Base-by-base conservation (phyloP, 495 filamentous ascomycete species). In the Neurospora intermedia region DNA sequence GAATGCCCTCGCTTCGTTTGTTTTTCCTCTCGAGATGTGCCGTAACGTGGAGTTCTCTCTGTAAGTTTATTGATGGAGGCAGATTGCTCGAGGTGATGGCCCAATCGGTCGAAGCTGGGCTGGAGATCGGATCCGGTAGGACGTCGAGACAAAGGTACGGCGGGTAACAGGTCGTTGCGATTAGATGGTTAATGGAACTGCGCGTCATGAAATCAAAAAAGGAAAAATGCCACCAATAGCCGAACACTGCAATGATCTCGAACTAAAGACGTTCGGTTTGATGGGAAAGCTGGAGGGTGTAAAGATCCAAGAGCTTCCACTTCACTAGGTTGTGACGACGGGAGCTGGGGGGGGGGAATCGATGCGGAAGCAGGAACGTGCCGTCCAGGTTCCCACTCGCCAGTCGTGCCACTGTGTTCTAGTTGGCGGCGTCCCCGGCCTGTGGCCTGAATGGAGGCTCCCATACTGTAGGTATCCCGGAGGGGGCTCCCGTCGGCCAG, bases 331-430 rank as follows among this genome's bases (percentile, higher is more conserved):
- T 41, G 23, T 62, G 54, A 62, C 54, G 27, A n/a, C n/a, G n/a
- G n/a, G n/a, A 62, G 27, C 23, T 62, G 54, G 54, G 8, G 27
- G 27, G 54, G 54, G 8, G 27, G 27, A 41, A 41, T 9, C 40
- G 9, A 18, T 16, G 54, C 31, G 23, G 23, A 62, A 31, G 54
- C 27, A 31, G 48, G 54, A 62, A 31, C 54, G 48, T 62, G 46
- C 46, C 45, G 45, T 11, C 11, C 20, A 54, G 46, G 46, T 54
- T 54, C 20, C 46, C 46, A 54, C 46, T 10, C 46, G 13, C 46
- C 46, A 54, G 46, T 54, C 15, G 66, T 43, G 69, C 72, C 41
- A 70, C 69, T 73, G 72, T 59, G 72, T 73, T 73, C 62, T 69
- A 69, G 42, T 69, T 31, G 66, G 72, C 72, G 46, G 31, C 39